Evolutionary conservation across 2,329 filamentous ascomycete genomes (phyloP).

Genomic region (Colletotrichum sp.): DNA sequence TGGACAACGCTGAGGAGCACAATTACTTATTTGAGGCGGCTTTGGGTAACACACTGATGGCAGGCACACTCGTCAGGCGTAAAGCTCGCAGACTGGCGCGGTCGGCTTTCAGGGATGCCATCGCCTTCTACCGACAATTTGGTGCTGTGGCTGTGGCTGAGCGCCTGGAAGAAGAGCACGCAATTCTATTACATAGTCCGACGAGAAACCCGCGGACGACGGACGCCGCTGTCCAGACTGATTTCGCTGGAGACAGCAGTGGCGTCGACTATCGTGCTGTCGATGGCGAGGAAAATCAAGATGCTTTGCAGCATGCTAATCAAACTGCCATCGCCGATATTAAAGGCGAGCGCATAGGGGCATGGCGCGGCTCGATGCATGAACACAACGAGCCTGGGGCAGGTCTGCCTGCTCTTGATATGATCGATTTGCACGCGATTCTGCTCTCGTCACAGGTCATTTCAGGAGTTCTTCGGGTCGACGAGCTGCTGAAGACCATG

Average conservation of each 20-base stretch:
- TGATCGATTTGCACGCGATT: conserved; percentile 82
- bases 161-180: conserved; percentile 71
- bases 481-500: conserved; percentile 80
- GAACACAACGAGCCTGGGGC: conserved; percentile 60
- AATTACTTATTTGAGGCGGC: conserved; percentile 75
- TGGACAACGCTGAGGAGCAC: conserved; percentile 75
- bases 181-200: conserved; percentile 68
- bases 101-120: conserved; percentile 70
- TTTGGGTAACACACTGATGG: conserved; percentile 75
- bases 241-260: conserved; percentile 64
- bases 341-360: conserved; percentile 64
- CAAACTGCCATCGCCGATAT: conserved; percentile 51
- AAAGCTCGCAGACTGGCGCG: conserved; percentile 72
- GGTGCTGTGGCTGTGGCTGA: conserved; percentile 73
- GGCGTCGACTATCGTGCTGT: conserved; percentile 56
- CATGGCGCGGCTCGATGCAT: conserved; percentile 67
- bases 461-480: conserved; percentile 78
- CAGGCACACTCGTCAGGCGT: conserved; percentile 70
- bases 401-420: conserved; percentile 77
- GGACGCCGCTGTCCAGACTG: conserved; percentile 74
- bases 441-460: conserved; percentile 81
- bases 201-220: conserved; percentile 61
- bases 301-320: conserved; percentile 46
- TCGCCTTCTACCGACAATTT: conserved; percentile 71
- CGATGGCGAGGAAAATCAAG: conserved; percentile 47